phyloP scores from a whole-genome alignment of 306 rosid genomes.

The Senna siamea region DNA sequence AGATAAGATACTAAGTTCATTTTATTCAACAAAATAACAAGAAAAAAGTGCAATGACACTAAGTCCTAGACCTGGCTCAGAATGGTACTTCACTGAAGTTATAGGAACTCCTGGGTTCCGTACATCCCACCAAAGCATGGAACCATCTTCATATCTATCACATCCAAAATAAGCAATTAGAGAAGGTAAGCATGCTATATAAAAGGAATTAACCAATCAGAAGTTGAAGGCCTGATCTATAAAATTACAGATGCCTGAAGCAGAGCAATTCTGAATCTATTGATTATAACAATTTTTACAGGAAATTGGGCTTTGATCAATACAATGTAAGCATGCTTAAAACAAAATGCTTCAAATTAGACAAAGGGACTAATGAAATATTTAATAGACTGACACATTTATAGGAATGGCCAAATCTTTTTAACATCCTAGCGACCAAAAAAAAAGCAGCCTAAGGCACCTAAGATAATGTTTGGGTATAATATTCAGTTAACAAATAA shows the following conservation, averaged over 20 bases:
- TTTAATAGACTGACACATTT: neutral
- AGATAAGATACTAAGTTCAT: constrained; percentile 24
- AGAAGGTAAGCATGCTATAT: constrained; percentile 13
- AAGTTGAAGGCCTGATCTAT: neutral
- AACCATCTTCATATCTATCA: constrained; percentile 76
- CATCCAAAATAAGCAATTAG: constrained; percentile 32
- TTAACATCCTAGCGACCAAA: neutral
- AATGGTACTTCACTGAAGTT: constrained; percentile 79
- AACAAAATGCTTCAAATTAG: neutral
- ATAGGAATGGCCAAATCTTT: neutral
- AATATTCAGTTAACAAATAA: neutral
- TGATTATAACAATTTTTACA: neutral
- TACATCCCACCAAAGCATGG: constrained; percentile 98
- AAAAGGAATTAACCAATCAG: constrained; percentile 10
- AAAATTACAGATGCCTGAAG: constrained; percentile 20
- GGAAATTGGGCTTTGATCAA: constrained; percentile 11
- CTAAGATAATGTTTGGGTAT: neutral
- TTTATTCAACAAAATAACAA: constrained; percentile 13
- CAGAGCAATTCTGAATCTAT: neutral
- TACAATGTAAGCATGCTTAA: neutral
- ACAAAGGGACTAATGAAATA: neutral
- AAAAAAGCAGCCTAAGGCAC: too few species aligned
- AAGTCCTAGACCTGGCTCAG: constrained; percentile 74
- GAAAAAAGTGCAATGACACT: constrained; percentile 12
- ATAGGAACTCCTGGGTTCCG: constrained; percentile 70